Percentiles rank a stretch among this genome's conserved stretches.
phyloP scores from a whole-genome alignment of 768 basidiomycete genomes.

The Zangia roseola region DNA sequence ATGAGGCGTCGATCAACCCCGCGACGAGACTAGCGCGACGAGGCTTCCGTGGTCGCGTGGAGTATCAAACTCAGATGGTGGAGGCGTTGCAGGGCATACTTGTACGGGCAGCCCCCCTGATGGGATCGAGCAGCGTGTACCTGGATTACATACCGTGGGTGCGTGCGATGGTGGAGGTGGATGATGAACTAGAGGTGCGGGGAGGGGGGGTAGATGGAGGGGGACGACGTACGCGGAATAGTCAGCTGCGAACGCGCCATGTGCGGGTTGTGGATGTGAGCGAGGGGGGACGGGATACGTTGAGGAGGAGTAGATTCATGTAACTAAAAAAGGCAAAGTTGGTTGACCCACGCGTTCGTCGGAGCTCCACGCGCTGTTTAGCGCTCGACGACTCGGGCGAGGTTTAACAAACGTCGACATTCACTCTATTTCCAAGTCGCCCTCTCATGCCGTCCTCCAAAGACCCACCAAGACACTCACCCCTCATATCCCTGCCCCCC shows the following conservation, averaged over 20 bases:
- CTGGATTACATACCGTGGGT: constrained; percentile 74
- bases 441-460: constrained; percentile 13
- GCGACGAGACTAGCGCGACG: constrained; percentile 22
- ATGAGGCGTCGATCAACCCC: constrained; percentile 35
- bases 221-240: constrained; percentile 59
- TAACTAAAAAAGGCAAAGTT: constrained; percentile 3
- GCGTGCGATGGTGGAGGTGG: constrained; percentile 59
- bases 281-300: constrained; percentile 34
- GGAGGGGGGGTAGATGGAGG: constrained; percentile 28
- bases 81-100: constrained; percentile 50
- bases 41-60: constrained; percentile 42
- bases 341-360: constrained; percentile 29
- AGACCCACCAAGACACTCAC: constrained; percentile 43
- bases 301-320: constrained; percentile 26
- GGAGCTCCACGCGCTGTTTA: constrained; percentile 26
- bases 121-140: constrained; percentile 47
- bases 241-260: constrained; percentile 43
- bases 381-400: constrained; percentile 25
- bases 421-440: constrained; percentile 10
- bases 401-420: constrained; percentile 29
- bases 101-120: constrained; percentile 38
- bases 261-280: constrained; percentile 43
- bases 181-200: constrained; percentile 45
- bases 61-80: constrained; percentile 41
- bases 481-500: constrained; percentile 64